Evolutionary conservation across 2,329 filamentous ascomycete genomes (phyloP).

Genomic region (Pseudocercospora fuligena): DNA sequence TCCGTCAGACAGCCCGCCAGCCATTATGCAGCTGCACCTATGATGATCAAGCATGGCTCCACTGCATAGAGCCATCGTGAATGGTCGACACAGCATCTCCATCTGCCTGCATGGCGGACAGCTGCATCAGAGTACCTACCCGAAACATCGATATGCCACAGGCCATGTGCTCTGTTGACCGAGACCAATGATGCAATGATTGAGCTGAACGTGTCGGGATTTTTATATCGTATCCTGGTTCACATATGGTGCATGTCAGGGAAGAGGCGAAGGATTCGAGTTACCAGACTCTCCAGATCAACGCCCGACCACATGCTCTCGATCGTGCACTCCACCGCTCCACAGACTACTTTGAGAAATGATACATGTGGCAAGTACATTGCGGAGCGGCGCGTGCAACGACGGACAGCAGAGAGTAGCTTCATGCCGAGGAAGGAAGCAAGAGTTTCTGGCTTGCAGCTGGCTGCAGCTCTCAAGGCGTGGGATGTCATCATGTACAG

Average conservation of each 20-base stretch:
- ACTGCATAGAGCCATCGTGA: constrained; percentile 23
- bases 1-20: constrained; percentile 24
- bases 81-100: constrained; percentile 19
- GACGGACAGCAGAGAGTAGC: constrained; percentile 23
- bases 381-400: constrained; percentile 19
- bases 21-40: constrained; percentile 22
- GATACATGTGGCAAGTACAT: constrained; percentile 4
- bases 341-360: not conserved
- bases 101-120: constrained; percentile 20
- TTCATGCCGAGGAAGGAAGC: constrained; percentile 24
- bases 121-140: constrained; percentile 24
- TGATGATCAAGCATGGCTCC: constrained; percentile 24
- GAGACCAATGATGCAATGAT: constrained; percentile 23
- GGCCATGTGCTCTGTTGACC: constrained; percentile 24
- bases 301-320: constrained; percentile 20
- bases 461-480: constrained; percentile 23
- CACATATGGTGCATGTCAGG: constrained; percentile 12
- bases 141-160: constrained; percentile 17
- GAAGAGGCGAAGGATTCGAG: constrained; percentile 21
- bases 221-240: constrained; percentile 13
- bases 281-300: constrained; percentile 22
- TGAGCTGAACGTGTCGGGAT: constrained; percentile 21
- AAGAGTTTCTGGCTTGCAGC: constrained; percentile 12
- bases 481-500: constrained; percentile 26
- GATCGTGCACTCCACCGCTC: constrained; percentile 2